Conservation (phyloP, 352 stramenopile genomes). For the Phytophthora syringae region DNA sequence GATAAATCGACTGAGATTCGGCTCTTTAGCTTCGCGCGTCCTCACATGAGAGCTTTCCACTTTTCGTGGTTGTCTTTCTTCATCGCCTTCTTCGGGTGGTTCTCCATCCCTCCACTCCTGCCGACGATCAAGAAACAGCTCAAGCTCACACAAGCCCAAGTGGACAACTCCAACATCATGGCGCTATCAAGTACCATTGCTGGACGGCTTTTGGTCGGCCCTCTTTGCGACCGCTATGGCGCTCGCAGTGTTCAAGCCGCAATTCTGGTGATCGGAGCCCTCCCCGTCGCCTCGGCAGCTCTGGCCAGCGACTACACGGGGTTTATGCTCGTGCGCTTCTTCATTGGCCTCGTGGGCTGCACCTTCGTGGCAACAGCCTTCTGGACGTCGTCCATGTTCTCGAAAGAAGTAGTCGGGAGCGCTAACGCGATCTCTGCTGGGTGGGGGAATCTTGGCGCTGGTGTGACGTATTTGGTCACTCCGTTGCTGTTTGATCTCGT, state of each 20-base stretch:
- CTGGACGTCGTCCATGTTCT: constrained; percentile 95
- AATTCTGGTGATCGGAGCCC: constrained; percentile 79
- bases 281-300: constrained; percentile 82
- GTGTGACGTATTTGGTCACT: constrained; percentile 85
- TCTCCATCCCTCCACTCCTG: constrained; percentile 70
- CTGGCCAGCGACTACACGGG: constrained; percentile 75
- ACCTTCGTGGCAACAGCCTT: constrained; percentile 93
- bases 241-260: constrained; percentile 77
- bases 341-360: constrained; percentile 93
- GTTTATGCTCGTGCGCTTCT: constrained; percentile 88
- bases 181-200: constrained; percentile 89
- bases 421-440: constrained; percentile 92
- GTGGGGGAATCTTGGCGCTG: constrained; percentile 95
- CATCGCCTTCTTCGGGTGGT: constrained; percentile 95
- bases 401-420: constrained; percentile 91
- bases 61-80: constrained; percentile 94
- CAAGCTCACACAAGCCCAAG: constrained; percentile 81
- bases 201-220: constrained; percentile 88
- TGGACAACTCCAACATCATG: constrained; percentile 92
- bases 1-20: constrained; percentile 37
- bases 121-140: constrained; percentile 36
- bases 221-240: constrained; percentile 93
- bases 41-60: constrained; percentile 84
- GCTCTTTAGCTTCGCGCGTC: constrained; percentile 32
- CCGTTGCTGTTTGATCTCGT: constrained; percentile 89